phyloP scores from a whole-genome alignment of 345 rosid species.

The Gossypium ekmanianum region DNA sequence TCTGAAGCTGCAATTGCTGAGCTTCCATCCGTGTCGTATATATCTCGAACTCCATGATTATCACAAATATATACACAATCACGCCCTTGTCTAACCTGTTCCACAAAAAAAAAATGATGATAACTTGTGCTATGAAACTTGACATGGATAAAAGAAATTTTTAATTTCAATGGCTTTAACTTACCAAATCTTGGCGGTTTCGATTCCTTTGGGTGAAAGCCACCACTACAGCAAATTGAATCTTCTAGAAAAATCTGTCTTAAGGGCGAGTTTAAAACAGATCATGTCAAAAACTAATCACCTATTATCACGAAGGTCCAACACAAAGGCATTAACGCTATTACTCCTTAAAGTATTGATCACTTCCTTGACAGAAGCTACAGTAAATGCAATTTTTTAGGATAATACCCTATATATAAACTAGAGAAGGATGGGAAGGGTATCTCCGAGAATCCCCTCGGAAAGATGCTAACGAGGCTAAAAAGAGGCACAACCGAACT shows the following conservation, averaged over 20 bases:
- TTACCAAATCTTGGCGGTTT: constrained; percentile 92
- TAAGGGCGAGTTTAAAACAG: constrained; percentile 19
- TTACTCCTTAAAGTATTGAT: constrained; percentile 62
- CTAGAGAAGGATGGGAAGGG: background rate
- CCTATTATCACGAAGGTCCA: constrained; percentile 98
- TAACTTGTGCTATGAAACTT: background rate
- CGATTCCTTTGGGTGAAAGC: constrained; percentile 88
- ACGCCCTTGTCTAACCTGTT: constrained; percentile 93
- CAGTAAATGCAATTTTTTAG: constrained; percentile 21
- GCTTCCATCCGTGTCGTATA: constrained; percentile 89
- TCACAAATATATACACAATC: constrained; percentile 83
- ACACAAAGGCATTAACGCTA: constrained; percentile 65
- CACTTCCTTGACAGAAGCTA: constrained; percentile 84
- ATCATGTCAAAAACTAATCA: constrained; percentile 35
- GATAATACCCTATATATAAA: background rate
- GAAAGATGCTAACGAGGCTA: background rate
- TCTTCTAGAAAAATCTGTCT: constrained; percentile 35
- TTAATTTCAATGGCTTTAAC: constrained; percentile 12
- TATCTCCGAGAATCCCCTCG: background rate
- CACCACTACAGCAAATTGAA: constrained; percentile 72
- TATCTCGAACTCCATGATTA: constrained; percentile 76
- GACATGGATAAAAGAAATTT: background rate
- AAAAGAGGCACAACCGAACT: background rate
- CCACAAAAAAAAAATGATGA: background rate
- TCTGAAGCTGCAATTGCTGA: constrained; percentile 68